These are phyloP conservation scores for Candida sphagnicola DNA, from an alignment of 805 yeast species.

Conservation along the genomic window DNA sequence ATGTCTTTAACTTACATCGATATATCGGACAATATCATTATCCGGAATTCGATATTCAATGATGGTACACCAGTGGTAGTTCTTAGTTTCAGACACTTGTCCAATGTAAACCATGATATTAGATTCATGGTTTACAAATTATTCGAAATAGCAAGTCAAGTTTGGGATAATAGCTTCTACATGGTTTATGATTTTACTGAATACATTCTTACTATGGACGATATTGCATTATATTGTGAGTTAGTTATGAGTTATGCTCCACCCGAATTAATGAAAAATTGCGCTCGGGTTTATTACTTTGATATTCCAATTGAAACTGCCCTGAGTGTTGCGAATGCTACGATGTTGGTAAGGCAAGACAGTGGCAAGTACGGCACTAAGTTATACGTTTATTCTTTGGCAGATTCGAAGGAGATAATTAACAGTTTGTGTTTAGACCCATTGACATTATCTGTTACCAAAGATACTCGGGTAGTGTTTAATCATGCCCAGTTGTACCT, in stretches of 20 bases:
- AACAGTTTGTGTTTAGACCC: conserved; percentile 33
- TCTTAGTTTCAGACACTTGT: conserved; percentile 37
- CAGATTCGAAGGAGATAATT: conserved; percentile 29
- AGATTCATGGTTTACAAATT: conserved; percentile 56
- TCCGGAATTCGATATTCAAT: conserved; percentile 61
- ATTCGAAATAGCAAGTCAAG: conserved; percentile 61
- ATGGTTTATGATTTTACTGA: conserved; percentile 69
- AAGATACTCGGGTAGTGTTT: conserved; percentile 35
- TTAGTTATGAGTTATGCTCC: conserved; percentile 48
- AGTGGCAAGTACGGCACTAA: conserved; percentile 14
- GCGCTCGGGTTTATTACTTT: conserved; percentile 50
- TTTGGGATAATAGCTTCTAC: conserved; percentile 67
- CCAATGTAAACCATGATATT: conserved; percentile 31
- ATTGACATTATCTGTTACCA: conserved; percentile 27
- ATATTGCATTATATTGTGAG: conserved; percentile 20
- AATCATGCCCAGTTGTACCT: conserved; percentile 44
- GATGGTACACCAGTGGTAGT: conserved; percentile 74
- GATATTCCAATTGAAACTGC: conserved; percentile 38
- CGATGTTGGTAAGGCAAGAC: conserved; percentile 16
- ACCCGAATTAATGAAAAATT: conserved; percentile 45
- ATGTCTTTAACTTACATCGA: conserved; percentile 54
- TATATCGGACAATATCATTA: conserved; percentile 40
- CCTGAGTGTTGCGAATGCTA: conserved; percentile 16
- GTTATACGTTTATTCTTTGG: conserved; percentile 30
- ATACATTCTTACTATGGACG: conserved; percentile 28